A percentile compares a stretch with the other conserved stretches of the same genome.
Conservation (phyloP, 140 eudicot genomes). For the Bidens hawaiensis region DNA sequence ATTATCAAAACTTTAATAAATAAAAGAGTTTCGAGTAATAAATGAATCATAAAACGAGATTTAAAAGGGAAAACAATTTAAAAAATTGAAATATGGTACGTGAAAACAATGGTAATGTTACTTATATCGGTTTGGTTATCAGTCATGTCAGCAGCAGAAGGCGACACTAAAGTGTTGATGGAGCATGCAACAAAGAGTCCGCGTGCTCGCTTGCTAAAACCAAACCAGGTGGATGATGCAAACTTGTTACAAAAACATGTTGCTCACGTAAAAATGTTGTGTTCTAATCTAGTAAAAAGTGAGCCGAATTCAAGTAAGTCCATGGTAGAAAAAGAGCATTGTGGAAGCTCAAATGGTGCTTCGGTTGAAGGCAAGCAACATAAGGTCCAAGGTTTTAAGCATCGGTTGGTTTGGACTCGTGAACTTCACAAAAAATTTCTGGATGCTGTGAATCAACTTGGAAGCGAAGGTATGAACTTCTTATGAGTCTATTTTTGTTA, state of each 20-base stretch:
- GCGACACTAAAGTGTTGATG: conserved; percentile 7
- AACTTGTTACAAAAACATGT: conserved; percentile 36
- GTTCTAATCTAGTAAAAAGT: background rate
- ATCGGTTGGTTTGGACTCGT: conserved; percentile 34
- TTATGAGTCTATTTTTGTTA: background rate
- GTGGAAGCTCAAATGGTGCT: conserved; percentile 16
- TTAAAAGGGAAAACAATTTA: no score
- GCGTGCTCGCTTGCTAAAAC: no score
- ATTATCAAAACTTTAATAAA: no score
- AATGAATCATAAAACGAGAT: no score
- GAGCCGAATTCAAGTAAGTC: conserved; percentile 2
- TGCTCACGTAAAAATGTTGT: conserved; percentile 7
- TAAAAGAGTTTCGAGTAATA: no score
- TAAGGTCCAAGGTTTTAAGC: conserved; percentile 8
- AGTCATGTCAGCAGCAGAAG: conserved; percentile 34
- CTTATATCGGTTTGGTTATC: background rate
- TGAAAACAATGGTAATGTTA: no score
- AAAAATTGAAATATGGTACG: no score
- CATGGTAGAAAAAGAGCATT: conserved; percentile 7
- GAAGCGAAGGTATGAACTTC: conserved; percentile 21
- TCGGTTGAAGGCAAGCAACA: conserved; percentile 7
- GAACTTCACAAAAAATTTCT: conserved; percentile 34
- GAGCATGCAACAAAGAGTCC: conserved; percentile 13
- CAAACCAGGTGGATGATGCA: conserved; percentile 20
- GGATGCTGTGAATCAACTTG: conserved; percentile 24